A percentile compares a stretch with the other conserved stretches of the same genome.
Evolutionary conservation across 805 yeast genomes (phyloP).

Genomic region (Ogataea minuta): DNA sequence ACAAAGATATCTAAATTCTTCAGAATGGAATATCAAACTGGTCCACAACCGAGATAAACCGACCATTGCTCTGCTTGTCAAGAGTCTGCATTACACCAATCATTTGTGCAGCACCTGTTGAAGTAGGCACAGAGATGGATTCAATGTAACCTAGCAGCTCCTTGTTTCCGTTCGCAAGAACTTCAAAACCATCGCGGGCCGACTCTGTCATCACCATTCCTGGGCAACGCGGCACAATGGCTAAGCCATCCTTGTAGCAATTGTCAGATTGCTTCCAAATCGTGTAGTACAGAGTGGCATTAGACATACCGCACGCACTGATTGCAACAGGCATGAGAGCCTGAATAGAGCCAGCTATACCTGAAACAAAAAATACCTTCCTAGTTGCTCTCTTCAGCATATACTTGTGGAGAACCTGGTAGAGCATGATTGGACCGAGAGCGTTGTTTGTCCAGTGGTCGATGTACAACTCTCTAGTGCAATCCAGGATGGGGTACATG

Average conservation of each 20-base stretch:
- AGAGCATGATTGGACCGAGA: no score
- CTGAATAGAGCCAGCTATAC: conserved; percentile 26
- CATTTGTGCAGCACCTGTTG: neutral
- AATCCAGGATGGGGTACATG: no score
- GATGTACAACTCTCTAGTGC: no score
- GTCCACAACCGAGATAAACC: conserved; percentile 21
- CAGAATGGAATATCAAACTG: conserved; percentile 1
- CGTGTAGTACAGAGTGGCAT: conserved; percentile 35
- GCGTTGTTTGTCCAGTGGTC: no score
- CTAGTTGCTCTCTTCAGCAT: no score
- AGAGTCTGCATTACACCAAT: neutral
- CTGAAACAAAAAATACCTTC: no score
- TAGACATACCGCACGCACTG: conserved; percentile 35
- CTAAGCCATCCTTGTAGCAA: conserved; percentile 21
- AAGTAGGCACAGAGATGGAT: neutral
- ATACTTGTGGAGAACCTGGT: no score
- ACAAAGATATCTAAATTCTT: no score
- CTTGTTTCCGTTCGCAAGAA: neutral
- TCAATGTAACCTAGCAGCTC: no score
- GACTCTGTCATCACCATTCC: conserved; percentile 3
- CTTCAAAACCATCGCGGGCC: neutral
- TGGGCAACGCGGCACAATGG: conserved; percentile 2
- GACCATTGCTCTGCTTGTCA: conserved; percentile 1
- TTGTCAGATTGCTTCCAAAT: conserved; percentile 30
- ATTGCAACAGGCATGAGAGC: conserved; percentile 21